Evolutionary conservation across 1,139 yeast genomes (phyloP), one percentile per base, ranked within the genome.

Genomic region (Geotrichum phurueaensis): DNA sequence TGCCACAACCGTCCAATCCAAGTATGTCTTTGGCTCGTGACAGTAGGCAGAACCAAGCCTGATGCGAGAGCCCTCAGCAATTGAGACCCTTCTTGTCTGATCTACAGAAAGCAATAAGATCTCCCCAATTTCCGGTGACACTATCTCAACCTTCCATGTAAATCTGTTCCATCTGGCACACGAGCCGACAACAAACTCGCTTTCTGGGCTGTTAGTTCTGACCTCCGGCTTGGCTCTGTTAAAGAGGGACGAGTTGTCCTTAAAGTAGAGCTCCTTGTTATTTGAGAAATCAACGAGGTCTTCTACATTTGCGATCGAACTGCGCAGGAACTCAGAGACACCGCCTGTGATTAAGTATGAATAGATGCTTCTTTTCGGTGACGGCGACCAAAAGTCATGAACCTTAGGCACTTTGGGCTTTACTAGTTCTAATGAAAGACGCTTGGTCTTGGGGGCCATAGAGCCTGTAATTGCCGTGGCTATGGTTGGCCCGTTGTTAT

Each of bases 311-410:
- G 56, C 54, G 47, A 57, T 29, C 2, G 60, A 55, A 25, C 54
- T 47, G 13, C 53, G 53, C 22, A 57, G 56, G 25, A 51, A 57
- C 29, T 57, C 60, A 15, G 60, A 57, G 20, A 57, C 29, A 2
- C 60, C 60, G 20, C 56, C 57, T 25, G 49, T 49, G 15, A 57
- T 48, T 27, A 53, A 25, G 50, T 53, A 57, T 9, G 60, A 36
- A 39, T 52, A 45, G 10, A 25, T 51, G 45, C 45, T 39, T 27
- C 47, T 45, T 49, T 57, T 57, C 15, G 60, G 60, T 20, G 60
- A 57, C 2, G 60, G 60, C 4, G 60, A 57, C 60, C 60, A 57
- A 43, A 57, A 57, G 10, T 48, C 57, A 25, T 57, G 60, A 9
- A 53, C 25, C 31, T 20, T 48, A 1, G 52, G 47, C 33, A 22